Percentiles rank a stretch among this genome's conserved stretches.
phyloP scores from a whole-genome alignment of 192 early-diverging fungal genomes.

The Backusella tarrabulga region DNA sequence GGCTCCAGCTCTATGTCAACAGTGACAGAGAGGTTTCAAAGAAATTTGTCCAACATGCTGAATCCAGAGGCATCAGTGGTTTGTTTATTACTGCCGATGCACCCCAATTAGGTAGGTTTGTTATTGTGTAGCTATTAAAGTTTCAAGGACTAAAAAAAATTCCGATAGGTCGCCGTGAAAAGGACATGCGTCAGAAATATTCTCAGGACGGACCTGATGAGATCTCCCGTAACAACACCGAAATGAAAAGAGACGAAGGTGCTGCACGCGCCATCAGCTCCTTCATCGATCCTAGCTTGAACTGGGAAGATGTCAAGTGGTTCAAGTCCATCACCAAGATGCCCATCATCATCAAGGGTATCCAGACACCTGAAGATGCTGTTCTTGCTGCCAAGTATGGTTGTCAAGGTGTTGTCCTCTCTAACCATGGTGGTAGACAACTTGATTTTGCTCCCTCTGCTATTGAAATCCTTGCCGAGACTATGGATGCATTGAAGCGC shows the following conservation, averaged over 20 bases:
- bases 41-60: constrained; percentile 67
- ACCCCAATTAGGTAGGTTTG: constrained; percentile 49
- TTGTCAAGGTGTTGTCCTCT: constrained; percentile 82
- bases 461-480: constrained; percentile 89
- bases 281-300: constrained; percentile 83
- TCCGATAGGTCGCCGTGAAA: constrained; percentile 60
- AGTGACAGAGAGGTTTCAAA: constrained; percentile 63
- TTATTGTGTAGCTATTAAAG: not conserved
- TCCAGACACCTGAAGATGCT: constrained; percentile 90
- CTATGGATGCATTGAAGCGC: constrained; percentile 69
- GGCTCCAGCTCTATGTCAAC: constrained; percentile 88
- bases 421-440: constrained; percentile 98
- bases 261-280: constrained; percentile 67
- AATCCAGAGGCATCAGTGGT: constrained; percentile 73
- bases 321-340: constrained; percentile 78
- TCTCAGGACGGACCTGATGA: constrained; percentile 33
- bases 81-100: constrained; percentile 86
- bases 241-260: constrained; percentile 48
- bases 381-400: constrained; percentile 77
- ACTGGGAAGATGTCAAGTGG: constrained; percentile 90
- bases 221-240: constrained; percentile 22
- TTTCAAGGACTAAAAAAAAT: not conserved
- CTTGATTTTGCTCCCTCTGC: constrained; percentile 66
- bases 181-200: constrained; percentile 81
- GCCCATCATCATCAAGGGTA: constrained; percentile 92